Evolutionary conservation across 2,329 filamentous ascomycete species (phyloP).

Genomic region (Leptosphaerulina australis): DNA sequence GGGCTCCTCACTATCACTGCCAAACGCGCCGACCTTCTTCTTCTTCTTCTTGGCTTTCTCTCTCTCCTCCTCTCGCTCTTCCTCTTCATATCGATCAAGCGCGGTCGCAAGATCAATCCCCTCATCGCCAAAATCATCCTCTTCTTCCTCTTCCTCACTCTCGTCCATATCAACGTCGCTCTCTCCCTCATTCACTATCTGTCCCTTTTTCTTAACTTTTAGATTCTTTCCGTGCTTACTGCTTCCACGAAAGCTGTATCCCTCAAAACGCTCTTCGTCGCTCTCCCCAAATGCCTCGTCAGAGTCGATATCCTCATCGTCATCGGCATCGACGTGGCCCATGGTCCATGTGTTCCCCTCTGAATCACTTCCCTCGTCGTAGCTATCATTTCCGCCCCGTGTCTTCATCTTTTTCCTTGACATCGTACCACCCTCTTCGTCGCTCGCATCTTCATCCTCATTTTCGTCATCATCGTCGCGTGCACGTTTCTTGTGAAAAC

Average conservation of each 20-base stretch:
- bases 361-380: conserved; percentile 78
- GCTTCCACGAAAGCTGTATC: conserved; percentile 71
- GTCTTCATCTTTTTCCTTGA: conserved; percentile 43
- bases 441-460: conserved; percentile 43
- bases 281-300: conserved; percentile 88
- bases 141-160: conserved; percentile 52
- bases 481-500: conserved; percentile 50
- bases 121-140: conserved; percentile 66
- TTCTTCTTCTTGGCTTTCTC: conserved; percentile 41
- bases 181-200: conserved; percentile 36
- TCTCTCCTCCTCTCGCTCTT: conserved; percentile 38
- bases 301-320: conserved; percentile 72
- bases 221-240: conserved; percentile 53
- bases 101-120: conserved; percentile 67
- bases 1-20: conserved; percentile 61
- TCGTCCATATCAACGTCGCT: conserved; percentile 58
- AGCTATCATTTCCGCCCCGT: conserved; percentile 57
- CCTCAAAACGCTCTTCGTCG: conserved; percentile 84
- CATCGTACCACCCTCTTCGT: conserved; percentile 29
- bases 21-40: conserved; percentile 50
- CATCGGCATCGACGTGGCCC: conserved; percentile 69
- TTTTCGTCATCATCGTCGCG: conserved; percentile 59
- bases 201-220: conserved; percentile 53
- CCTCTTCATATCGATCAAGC: conserved; percentile 58
- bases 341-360: conserved; percentile 86